Conservation (phyloP, 2,329 filamentous ascomycete species). For the Trichoderma arundinaceum region DNA sequence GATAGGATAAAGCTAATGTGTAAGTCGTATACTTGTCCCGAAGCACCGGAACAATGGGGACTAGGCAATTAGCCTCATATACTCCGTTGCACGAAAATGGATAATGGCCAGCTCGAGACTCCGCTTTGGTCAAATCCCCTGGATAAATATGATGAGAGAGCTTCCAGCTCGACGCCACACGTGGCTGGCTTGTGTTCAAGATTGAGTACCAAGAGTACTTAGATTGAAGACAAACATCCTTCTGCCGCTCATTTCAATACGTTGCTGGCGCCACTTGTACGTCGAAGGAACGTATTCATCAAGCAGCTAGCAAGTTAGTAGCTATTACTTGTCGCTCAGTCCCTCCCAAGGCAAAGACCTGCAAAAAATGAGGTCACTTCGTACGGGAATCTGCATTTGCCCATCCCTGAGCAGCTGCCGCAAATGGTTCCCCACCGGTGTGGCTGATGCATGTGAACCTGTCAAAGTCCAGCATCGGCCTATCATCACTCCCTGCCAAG, state of each 20-base stretch:
- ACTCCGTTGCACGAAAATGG: neutral
- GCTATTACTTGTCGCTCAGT: too few relatives aligned
- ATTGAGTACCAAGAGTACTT: too few relatives aligned
- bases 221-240: too few relatives aligned
- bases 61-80: neutral
- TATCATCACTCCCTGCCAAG: neutral
- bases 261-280: neutral
- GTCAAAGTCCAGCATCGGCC: conserved; percentile 7
- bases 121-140: neutral
- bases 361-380: neutral
- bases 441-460: conserved; percentile 22
- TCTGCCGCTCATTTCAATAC: neutral
- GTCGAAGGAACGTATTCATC: neutral
- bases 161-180: conserved; percentile 18
- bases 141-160: neutral
- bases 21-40: neutral
- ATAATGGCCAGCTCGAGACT: neutral
- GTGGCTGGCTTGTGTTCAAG: conserved; percentile 10
- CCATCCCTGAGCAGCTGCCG: neutral
- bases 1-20: neutral
- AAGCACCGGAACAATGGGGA: neutral
- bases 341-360: neutral
- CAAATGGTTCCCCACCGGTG: neutral
- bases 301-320: neutral
- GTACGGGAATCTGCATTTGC: neutral